phyloP scores from a whole-genome alignment of 148 eudicot genomes.

The Heliamphora exappendiculata region DNA sequence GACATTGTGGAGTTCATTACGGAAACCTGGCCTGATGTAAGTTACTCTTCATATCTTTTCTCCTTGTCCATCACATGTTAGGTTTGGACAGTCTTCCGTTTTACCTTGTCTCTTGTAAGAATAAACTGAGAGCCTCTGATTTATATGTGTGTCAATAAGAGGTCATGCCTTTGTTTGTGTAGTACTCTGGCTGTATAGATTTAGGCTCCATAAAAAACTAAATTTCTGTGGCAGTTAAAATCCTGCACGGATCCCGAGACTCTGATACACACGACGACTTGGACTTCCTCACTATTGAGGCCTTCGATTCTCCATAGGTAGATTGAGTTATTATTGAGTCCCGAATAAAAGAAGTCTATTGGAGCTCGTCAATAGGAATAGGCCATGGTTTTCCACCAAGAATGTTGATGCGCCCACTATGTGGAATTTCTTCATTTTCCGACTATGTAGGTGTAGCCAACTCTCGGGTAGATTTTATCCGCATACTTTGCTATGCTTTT shows the following conservation, averaged over 20 bases:
- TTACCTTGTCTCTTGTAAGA: neutral
- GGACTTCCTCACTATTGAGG: no score
- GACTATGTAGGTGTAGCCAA: no score
- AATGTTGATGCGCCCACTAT: no score
- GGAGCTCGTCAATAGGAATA: no score
- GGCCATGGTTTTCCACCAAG: no score
- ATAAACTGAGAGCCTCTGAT: neutral
- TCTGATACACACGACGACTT: neutral
- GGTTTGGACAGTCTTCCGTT: neutral
- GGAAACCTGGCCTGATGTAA: conserved; percentile 95
- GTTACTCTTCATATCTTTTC: neutral
- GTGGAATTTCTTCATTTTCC: no score
- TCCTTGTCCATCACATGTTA: neutral
- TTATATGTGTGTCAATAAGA: neutral
- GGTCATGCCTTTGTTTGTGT: neutral
- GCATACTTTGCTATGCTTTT: no score
- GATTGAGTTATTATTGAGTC: no score
- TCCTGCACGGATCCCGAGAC: neutral
- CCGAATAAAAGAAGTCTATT: no score
- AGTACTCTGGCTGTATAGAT: neutral
- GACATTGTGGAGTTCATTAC: conserved; percentile 89
- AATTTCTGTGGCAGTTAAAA: neutral
- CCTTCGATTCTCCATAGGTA: no score
- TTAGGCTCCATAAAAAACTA: neutral
- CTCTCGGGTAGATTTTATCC: no score